A percentile compares a stretch with the other conserved stretches of the same genome.
These are phyloP conservation scores for Phialophora verrucosa DNA, from an alignment of 2,329 filamentous ascomycete species.

Conservation along the genomic window DNA sequence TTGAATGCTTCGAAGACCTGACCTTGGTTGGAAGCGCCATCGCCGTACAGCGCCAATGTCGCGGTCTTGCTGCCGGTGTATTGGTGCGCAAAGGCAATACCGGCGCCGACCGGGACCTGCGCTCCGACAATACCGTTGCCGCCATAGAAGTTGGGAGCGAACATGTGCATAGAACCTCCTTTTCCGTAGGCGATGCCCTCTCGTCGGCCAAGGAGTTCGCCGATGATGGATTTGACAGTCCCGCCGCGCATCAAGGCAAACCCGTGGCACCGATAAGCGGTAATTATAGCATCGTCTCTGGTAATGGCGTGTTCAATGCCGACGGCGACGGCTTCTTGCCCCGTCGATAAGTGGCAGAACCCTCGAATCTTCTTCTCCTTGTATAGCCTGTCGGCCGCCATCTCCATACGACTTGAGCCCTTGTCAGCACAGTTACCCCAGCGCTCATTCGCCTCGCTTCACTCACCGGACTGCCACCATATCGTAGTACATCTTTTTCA, in stretches of 20 bases:
- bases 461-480: conserved; percentile 92
- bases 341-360: conserved; percentile 98
- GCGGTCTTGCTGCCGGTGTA: conserved; percentile 87
- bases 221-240: conserved; percentile 88
- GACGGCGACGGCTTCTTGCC: conserved; percentile 95
- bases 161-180: conserved; percentile 99
- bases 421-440: neutral
- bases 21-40: conserved; percentile 98
- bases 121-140: conserved; percentile 99
- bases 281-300: conserved; percentile 92
- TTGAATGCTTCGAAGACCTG: conserved; percentile 99
- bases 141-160: conserved; percentile 95
- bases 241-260: conserved; percentile 96
- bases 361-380: conserved; percentile 99
- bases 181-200: conserved; percentile 98
- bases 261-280: conserved; percentile 98
- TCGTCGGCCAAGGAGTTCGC: conserved; percentile 90
- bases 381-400: conserved; percentile 98
- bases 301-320: conserved; percentile 96
- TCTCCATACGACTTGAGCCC: conserved; percentile 91
- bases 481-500: conserved; percentile 99
- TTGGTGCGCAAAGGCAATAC: conserved; percentile 95
- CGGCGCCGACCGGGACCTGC: conserved; percentile 95
- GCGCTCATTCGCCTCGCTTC: neutral
- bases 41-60: conserved; percentile 90